Evolutionary conservation across 169 alveolate species (phyloP), one percentile per base, ranked within the genome.

Genomic region (Ichthyophthirius multifiliis): DNA sequence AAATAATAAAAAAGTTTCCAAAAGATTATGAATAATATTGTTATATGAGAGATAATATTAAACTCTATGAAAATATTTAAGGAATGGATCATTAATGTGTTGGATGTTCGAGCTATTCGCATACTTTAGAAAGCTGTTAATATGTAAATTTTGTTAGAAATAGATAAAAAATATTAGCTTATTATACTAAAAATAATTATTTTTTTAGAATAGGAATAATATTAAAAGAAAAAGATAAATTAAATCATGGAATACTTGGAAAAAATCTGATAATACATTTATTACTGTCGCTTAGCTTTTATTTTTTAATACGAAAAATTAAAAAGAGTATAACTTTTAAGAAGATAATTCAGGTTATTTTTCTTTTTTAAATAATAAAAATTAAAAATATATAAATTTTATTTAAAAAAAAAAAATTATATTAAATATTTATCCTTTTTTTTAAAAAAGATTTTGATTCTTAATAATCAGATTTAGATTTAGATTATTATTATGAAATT

Each of bases 1-100:
- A 67, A 6, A 32, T 37, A 2, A 37, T 67, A 15, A 2, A 41
- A 20, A 41, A 30, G n/a, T 67, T 37, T 67, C 63, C 77, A 16
- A 39, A 67, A 67, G 77, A 67, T 18, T 67, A 67, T 67, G 39
- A 67, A 30, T 34, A 41, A 39, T 67, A 13, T 39, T 67, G 77
- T 18, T 34, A 37, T 3, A 67, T 67, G 35, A 67, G 30, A 20
- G 77, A 67, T 5, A 67, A 67, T 41, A 67, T 67, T 7, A 67
- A 20, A 16, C 30, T 34, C 9, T 35, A 39, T 44, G 3, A 37
- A 34, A 55, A 55, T 23, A 55, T 55, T 15, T 34, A 55, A 23
- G 71, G 71, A 9, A 3, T 55, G 13, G 71, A 55, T 23, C 71
- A 55, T 9, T 27, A 67, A 39, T 67, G 77, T 41, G 39, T 67